A percentile compares a stretch with the other conserved stretches of the same genome.
Evolutionary conservation across 805 yeast species (phyloP).

Genomic region (Hyphopichia homilentoma): DNA sequence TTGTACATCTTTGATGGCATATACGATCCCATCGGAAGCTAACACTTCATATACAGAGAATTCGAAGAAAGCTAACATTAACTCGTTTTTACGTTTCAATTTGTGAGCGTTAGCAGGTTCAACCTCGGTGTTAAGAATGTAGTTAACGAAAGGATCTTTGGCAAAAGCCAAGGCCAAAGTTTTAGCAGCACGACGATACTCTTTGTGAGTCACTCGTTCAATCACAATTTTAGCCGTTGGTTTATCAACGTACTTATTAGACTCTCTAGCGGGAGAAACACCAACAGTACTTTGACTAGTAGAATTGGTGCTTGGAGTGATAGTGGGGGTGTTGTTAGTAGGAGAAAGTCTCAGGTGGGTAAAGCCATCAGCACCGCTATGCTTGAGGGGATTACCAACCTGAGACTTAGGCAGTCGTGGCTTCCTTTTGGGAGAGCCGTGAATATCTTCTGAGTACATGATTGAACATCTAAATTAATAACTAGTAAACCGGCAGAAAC

Average conservation of each 20-base stretch:
- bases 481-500: too few relatives aligned
- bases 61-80: constrained; percentile 50
- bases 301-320: not conserved
- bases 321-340: constrained; percentile 1
- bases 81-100: constrained; percentile 37
- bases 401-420: constrained; percentile 40
- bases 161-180: constrained; percentile 52
- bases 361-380: constrained; percentile 1
- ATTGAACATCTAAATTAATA: constrained; percentile 4
- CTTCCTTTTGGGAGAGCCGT: constrained; percentile 29
- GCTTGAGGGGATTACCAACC: constrained; percentile 10
- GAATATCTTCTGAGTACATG: constrained; percentile 26
- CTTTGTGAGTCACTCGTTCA: constrained; percentile 24
- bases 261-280: constrained; percentile 18
- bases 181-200: constrained; percentile 53
- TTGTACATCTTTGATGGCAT: constrained; percentile 46
- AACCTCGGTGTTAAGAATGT: constrained; percentile 36
- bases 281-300: not conserved
- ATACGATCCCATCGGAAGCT: constrained; percentile 47
- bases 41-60: constrained; percentile 50
- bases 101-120: constrained; percentile 24
- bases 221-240: constrained; percentile 1
- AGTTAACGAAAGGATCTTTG: constrained; percentile 52
- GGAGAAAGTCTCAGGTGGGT: constrained; percentile 3
- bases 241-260: constrained; percentile 26